Evolutionary conservation across 495 filamentous ascomycete species (phyloP).

Genomic region (Penicilliopsis zonata): DNA sequence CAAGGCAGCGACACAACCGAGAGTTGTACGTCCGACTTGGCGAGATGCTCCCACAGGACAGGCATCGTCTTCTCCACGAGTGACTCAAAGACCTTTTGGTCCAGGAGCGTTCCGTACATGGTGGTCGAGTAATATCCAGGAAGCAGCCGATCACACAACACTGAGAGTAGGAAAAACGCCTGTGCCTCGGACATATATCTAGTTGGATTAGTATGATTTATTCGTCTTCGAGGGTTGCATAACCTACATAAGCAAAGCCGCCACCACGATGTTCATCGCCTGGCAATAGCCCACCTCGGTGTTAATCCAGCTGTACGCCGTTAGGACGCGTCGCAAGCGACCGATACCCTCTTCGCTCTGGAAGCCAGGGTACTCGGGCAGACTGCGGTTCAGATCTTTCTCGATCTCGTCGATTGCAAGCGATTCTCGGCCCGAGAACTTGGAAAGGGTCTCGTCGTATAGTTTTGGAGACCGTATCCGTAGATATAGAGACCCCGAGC

Average conservation of each 20-base stretch:
- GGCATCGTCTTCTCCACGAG: conserved; percentile 98
- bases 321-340: conserved; percentile 76
- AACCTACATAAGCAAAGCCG: conserved; percentile 77
- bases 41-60: conserved; percentile 92
- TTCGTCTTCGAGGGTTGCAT: not conserved
- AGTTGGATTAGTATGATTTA: not conserved
- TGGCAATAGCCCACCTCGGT: conserved; percentile 95
- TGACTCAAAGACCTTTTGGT: conserved; percentile 94
- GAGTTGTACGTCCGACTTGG: conserved; percentile 92
- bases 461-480: conserved; percentile 74
- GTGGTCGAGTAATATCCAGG: conserved; percentile 96
- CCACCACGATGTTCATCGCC: conserved; percentile 98
- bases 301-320: conserved; percentile 94
- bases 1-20: conserved; percentile 95
- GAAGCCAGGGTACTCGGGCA: conserved; percentile 95
- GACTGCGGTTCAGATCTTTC: conserved; percentile 89
- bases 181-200: conserved; percentile 95
- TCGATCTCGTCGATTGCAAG: conserved; percentile 98
- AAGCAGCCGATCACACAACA: conserved; percentile 83
- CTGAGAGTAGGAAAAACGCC: conserved; percentile 87
- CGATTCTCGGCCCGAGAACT: conserved; percentile 72
- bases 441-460: conserved; percentile 70
- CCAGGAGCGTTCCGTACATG: conserved; percentile 95
- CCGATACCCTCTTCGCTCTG: conserved; percentile 94
- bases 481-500: conserved; percentile 80